Evolutionary conservation across 768 basidiomycete species (phyloP), one percentile per base, ranked within the genome.

Genomic region (Krasilnikovozyma curviuscula): DNA sequence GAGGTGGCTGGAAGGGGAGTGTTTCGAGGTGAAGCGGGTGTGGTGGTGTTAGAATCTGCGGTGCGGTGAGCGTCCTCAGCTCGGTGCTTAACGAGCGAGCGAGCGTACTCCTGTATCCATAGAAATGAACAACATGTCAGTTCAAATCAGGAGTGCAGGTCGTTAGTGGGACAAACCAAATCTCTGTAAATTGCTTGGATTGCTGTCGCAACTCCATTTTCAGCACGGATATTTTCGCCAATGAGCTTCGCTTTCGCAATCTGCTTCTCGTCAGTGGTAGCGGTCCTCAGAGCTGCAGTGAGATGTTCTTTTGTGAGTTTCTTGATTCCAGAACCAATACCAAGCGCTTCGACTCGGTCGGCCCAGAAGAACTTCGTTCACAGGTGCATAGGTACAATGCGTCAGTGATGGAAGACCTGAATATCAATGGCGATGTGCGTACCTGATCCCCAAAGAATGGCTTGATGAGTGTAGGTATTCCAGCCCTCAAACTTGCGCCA

Each of bases 131-230:
- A 29, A 18, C 25, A 16, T 30, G 1, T 37, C 28, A 44, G 40
- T 44, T 12, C 13, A 23, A 13, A n/a, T 32, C 31, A 27, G 28
- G 8, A 24, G 8, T 7, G 28, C 5, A 21, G 33, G 23, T 16
- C 5, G 5, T 7, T 4, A 18, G 28, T 8, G 31, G 9, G 12
- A 52, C 62, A 48, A 34, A 63, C 62, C 48, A 97, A 67, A 61
- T 98, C 89, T 39, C 93, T 78, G 61, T 97, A 98, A 54, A 98
- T 88, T 24, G 81, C 78, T 64, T 97, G 89, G 50, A 95, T 79
- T 14, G 93, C 93, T 28, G 75, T 85, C 1, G 75, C 73, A 2
- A 95, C 86, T n/a, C 91, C 91, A 54, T 86, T 79, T 69, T 98
- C 91, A 55, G 70, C 70, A 58, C 83, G 75, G 49, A 98, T 91